Evolutionary conservation across 163 green algal species (phyloP).

Genomic region (Volvox carteri): DNA sequence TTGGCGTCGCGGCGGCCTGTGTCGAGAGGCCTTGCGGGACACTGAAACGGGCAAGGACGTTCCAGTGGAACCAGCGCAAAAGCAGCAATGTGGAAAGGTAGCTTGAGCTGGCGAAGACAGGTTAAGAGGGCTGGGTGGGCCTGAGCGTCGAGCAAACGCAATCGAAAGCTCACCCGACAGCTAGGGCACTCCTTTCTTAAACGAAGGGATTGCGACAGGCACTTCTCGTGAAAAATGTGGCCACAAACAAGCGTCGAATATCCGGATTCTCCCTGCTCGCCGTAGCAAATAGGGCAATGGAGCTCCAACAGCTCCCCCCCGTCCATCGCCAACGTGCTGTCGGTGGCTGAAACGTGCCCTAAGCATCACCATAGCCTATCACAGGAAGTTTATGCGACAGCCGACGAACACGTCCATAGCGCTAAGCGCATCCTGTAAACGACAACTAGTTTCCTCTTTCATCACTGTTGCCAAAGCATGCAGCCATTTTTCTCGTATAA

Average conservation of each 20-base stretch:
- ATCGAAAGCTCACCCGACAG: constrained; percentile 33
- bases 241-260: constrained; percentile 27
- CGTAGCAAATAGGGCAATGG: constrained; percentile 43
- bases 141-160: neutral
- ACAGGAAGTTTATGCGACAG: too few relatives aligned
- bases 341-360: neutral
- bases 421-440: too few relatives aligned
- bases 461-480: too few relatives aligned
- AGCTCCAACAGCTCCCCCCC: constrained; percentile 7
- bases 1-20: neutral
- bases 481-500: too few relatives aligned
- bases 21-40: neutral
- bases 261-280: neutral
- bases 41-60: neutral
- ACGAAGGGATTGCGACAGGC: neutral
- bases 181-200: constrained; percentile 31
- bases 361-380: neutral
- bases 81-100: too few relatives aligned
- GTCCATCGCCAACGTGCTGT: neutral
- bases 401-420: too few relatives aligned
- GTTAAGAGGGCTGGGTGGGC: too few relatives aligned
- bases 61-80: too few relatives aligned
- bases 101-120: too few relatives aligned
- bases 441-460: too few relatives aligned
- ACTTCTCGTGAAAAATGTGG: constrained; percentile 29